Evolutionary conservation across 73 alveolate genomes (phyloP), one percentile per base, ranked within the genome.

Genomic region (Tetrahymena malaccensis): DNA sequence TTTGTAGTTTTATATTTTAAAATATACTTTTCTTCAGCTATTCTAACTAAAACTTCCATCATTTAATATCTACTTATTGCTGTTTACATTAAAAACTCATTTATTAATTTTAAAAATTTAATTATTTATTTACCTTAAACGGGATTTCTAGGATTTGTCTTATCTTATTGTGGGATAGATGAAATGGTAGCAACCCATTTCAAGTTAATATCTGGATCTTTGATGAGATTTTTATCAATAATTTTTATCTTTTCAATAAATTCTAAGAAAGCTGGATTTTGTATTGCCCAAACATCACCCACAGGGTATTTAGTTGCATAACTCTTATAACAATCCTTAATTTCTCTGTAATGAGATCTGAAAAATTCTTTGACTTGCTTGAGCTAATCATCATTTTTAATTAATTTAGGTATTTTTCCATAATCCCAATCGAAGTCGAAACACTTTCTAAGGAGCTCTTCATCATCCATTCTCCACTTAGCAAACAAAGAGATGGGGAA

Each of bases 291-390:
- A 37, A 97, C 55, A 84, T 96, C 97, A 40, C 96, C 96, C 4
- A 94, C 96, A 22, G 98, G 97, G 44, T 44, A 89, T 34, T 94
- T 35, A 4, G 97, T 56, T 57, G 97, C 94, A 57, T 95, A 96
- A 84, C 94, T 94, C 55, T 95, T 97, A 94, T 97, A 97, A 33
- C 96, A 43, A 84, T 97, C 98, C 31, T 94, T 96, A 34, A 97
- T 43, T 37, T 93, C 31, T 94, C 85, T 83, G 70, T 94, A 96
- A 25, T 84, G 58, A 25, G 58, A 43, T 94, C 96, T 57, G 35
- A 97, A 85, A 43, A 97, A 96, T n/a, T 94, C 96, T 89, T 96
- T 96, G 7, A 96, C 94, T 31, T 95, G 93, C 13, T 56, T 56
- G 27, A 96, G 93, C 57, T 96, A 95, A 56, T 93, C 97, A 5